Evolutionary conservation across 139 green algal genomes (phyloP), one percentile per base, ranked within the genome.

Genomic region (Trebouxia sp.): DNA sequence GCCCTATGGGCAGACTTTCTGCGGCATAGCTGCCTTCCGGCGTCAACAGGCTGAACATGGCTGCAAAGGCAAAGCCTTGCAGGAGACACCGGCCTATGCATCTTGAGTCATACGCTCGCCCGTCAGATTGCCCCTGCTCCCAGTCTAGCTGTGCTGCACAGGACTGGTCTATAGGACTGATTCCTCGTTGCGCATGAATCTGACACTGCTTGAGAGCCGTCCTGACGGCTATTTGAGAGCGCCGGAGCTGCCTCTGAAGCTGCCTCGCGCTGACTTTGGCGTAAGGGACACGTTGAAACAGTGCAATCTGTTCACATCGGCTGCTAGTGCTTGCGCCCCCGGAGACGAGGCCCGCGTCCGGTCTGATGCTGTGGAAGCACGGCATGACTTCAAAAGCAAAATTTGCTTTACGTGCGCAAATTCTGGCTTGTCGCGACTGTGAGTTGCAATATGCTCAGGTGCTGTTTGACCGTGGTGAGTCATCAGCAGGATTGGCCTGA

Each of bases 241-340:
- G 42, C 20, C 26, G 32, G 1, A 77, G 26, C 39, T 77, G 67
- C 37, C 22, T 38, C 22, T 51, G 39, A n/a, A 53, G 67, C 41
- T 77, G 67, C 22, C 55, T 53, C 6, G 38, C 24, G 9, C 32
- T n/a, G 37, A 1, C 20, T 45, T 5, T 45, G 15, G 15, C 11
- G 32, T 43, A 35, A 30, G 35, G 62, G 62, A 43, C 62, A 72
- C 62, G 62, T 35, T 72, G 62, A 45, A 72, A 12, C 5, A 35
- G 35, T 45, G 32, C 62, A 72, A 35, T 28, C n/a, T 35, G 37
- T 43, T 9, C 15, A 43, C 62, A 72, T n/a, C 62, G 42, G 32
- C 32, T 72, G 35, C 62, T 72, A n/a, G 62, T 72, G 35, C 62
- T 72, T 24, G 62, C 62, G 26, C 15, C 62, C n/a, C 37, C n/a